A percentile compares a stretch with the other conserved stretches of the same genome.
phyloP scores from a whole-genome alignment of 78 protist genomes.

The Dictyostelium intermedium region DNA sequence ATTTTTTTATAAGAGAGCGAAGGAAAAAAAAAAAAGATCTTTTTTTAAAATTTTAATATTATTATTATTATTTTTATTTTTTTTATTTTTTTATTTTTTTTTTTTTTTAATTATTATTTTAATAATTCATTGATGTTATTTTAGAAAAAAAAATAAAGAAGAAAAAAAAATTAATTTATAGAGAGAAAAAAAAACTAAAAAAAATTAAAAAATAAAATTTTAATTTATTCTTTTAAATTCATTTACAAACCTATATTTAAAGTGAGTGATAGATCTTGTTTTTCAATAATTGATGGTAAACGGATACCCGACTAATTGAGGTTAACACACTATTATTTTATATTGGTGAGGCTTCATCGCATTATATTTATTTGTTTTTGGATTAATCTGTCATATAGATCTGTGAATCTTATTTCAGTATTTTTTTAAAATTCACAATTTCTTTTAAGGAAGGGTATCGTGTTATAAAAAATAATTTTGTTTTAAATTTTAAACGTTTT shows the following conservation, averaged over 20 bases:
- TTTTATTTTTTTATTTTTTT: too few species aligned
- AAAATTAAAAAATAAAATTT: too few species aligned
- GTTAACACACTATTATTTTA: background rate
- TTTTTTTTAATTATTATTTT: too few species aligned
- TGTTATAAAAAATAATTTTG: background rate
- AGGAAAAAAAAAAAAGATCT: background rate
- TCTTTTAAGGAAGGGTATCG: background rate
- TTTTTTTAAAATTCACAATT: background rate
- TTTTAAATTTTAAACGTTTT: background rate
- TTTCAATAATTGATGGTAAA: background rate
- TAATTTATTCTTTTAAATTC: background rate
- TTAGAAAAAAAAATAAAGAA: background rate
- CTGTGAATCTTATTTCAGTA: background rate
- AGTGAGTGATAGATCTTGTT: background rate
- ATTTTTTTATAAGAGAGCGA: background rate
- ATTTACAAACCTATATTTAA: background rate
- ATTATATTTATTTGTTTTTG: background rate
- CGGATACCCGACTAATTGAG: background rate
- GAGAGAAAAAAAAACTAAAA: background rate
- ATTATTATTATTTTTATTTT: too few species aligned
- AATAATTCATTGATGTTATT: background rate
- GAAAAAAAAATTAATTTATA: too few species aligned
- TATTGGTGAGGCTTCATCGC: background rate
- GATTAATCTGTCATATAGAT: background rate
- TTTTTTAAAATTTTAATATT: too few species aligned